A percentile compares a stretch with the other conserved stretches of the same genome.
These are phyloP conservation scores for Camelina sativa DNA, from an alignment of 345 rosid species.

Conservation along the genomic window DNA sequence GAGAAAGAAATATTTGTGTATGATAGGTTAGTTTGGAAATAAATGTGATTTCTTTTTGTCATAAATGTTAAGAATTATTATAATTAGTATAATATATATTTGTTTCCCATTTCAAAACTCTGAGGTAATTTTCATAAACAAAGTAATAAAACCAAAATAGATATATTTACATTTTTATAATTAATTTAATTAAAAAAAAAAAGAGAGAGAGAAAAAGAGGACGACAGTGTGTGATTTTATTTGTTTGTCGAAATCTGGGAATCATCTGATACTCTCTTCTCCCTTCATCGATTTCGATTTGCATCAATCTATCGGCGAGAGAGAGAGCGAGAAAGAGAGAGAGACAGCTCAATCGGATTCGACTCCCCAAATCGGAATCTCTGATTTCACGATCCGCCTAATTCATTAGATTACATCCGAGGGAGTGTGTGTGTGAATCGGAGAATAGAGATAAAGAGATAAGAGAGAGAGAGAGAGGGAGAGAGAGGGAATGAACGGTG, in stretches of 20 bases:
- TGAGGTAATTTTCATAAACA: constrained; percentile 11
- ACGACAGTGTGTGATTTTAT: constrained; percentile 36
- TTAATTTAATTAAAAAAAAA: neutral
- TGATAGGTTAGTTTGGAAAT: neutral
- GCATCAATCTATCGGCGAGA: constrained; percentile 20
- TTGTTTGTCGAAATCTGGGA: constrained; percentile 45
- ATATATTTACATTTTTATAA: neutral
- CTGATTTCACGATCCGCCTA: constrained; percentile 21
- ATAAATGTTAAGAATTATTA: neutral
- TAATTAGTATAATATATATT: neutral
- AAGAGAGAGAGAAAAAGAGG: constrained; percentile 12
- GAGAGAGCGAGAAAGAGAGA: neutral
- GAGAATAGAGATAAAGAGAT: neutral
- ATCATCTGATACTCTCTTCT: constrained; percentile 33
- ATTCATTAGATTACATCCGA: constrained; percentile 24
- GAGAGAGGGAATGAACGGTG: constrained; percentile 42
- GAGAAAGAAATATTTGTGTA: neutral
- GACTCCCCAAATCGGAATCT: constrained; percentile 2
- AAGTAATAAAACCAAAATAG: constrained; percentile 1
- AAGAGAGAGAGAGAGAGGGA: neutral
- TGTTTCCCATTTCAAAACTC: neutral
- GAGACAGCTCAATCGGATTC: neutral
- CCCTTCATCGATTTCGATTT: constrained; percentile 20
- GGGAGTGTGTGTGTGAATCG: constrained; percentile 9
- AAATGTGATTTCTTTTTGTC: neutral